Base-by-base conservation (phyloP, 345 rosid species). In the Salix suchowensis region DNA sequence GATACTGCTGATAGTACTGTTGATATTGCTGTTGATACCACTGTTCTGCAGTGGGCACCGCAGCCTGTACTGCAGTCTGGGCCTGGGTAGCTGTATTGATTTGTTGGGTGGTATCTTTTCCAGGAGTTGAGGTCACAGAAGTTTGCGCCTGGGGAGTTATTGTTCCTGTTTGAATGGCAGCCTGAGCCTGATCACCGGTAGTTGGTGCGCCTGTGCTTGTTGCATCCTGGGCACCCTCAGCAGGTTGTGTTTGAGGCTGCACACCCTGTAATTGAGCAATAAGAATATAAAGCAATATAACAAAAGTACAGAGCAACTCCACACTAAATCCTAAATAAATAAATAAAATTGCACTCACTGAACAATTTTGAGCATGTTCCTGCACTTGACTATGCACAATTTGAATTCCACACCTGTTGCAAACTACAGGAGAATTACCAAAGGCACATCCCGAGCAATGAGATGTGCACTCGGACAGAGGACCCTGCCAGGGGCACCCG, bases 401-500 rank as follows among this genome's bases (percentile, higher is more conserved):
- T 73, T 87, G 89, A 60, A 86, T 50, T 13, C 88, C 87, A 76
- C 98, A 93, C 68, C 88, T 79, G 76, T 85, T 88, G 83, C 98
- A 91, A 39, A 86, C 89, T 69, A 90, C 95, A 14, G 88, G 92
- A 69, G 95, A 89, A 79, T 82, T 86, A 44, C 98, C 91, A 42
- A 91, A 93, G 26, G 86, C 85, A 75, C 98, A 93, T 55, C 87
- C 88, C 58, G 89, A 82, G 84, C 94, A 91, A 86, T 93, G 98
- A 37, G 81, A 60, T 64, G 89, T 74, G 78, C 93, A 89, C 19
- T 89, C 93, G 54, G 88, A 84, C 30, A 93, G 79, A 46, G 89
- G 74, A 44, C 97, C 98, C 73, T 89, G 88, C 98, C 98, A 93
- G 7, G 90, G 78, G 75, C 98, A 93, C 60, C 98, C 97, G 80